Conservation (phyloP, 2,329 filamentous ascomycete species). For the Penicillium sp. region DNA sequence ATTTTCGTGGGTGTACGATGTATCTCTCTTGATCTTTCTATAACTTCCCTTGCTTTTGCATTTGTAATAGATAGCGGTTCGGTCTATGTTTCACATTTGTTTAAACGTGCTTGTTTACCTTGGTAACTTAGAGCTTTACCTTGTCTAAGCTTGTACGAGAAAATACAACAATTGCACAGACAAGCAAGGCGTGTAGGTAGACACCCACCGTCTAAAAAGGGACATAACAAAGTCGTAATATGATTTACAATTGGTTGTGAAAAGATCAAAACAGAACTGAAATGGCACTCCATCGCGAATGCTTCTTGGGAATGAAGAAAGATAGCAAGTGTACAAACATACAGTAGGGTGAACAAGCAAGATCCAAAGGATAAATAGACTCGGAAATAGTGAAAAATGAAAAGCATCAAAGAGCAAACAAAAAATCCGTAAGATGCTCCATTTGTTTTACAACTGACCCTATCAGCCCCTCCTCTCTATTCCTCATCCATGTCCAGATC, state of each 20-base stretch:
- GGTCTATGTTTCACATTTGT: slow-evolving; percentile 4
- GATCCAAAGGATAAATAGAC: slow-evolving; percentile 4
- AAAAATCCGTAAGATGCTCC: neutral
- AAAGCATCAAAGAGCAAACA: slow-evolving; percentile 2
- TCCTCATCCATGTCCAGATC: slow-evolving; percentile 58
- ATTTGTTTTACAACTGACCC: neutral
- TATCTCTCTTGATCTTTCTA: slow-evolving; percentile 1
- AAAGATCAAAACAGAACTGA: slow-evolving; percentile 3
- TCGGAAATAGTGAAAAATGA: neutral
- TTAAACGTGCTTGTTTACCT: too few species aligned
- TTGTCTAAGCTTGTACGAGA: neutral
- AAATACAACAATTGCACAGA: neutral
- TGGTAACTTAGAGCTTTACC: too few species aligned
- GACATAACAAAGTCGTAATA: slow-evolving; percentile 5
- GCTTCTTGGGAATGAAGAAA: slow-evolving; percentile 12
- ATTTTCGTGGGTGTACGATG: neutral
- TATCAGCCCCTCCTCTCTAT: slow-evolving; percentile 14
- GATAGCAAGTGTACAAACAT: slow-evolving; percentile 9
- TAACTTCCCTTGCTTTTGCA: slow-evolving; percentile 7
- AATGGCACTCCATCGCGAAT: slow-evolving; percentile 11
- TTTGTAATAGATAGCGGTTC: slow-evolving; percentile 18
- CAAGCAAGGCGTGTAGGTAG: neutral
- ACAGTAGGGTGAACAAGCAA: slow-evolving; percentile 6
- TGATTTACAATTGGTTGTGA: slow-evolving; percentile 9
- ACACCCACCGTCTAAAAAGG: neutral